These are phyloP conservation scores for Phytophthora cryptogea DNA, from an alignment of 352 stramenopile species.

Conservation along the genomic window DNA sequence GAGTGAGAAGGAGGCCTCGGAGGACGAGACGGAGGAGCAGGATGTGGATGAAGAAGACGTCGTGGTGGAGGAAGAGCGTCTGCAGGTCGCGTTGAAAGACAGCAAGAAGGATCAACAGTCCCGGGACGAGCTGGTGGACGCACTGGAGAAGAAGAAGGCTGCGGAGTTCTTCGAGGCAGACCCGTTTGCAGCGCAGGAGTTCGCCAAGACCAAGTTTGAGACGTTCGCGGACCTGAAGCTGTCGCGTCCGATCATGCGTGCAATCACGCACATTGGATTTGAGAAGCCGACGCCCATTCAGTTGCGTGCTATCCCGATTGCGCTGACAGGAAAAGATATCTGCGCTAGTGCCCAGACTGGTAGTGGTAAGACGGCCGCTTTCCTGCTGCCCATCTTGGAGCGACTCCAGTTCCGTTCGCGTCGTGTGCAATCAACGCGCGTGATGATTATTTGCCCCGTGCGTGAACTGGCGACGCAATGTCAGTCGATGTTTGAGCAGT, in stretches of 20 bases:
- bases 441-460: conserved; percentile 98
- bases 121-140: conserved; percentile 69
- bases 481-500: conserved; percentile 94
- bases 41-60: conserved; percentile 61
- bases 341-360: conserved; percentile 97
- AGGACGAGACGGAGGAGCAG: conserved; percentile 46
- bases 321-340: conserved; percentile 96
- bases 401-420: conserved; percentile 94
- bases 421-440: conserved; percentile 87
- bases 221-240: conserved; percentile 97
- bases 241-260: conserved; percentile 96
- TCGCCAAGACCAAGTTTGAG: conserved; percentile 86
- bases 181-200: conserved; percentile 76
- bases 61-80: conserved; percentile 76
- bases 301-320: conserved; percentile 93
- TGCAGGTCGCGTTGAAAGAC: conserved; percentile 69
- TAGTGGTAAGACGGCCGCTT: conserved; percentile 98
- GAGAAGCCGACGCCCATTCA: conserved; percentile 96
- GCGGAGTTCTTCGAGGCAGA: conserved; percentile 85
- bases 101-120: conserved; percentile 54
- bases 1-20: conserved; percentile 34
- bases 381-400: conserved; percentile 97
- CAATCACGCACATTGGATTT: conserved; percentile 96
- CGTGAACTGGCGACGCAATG: conserved; percentile 97
- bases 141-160: conserved; percentile 81